Base-by-base conservation (phyloP, 352 stramenopile species). In the Globisporangium cylindrosporum region DNA sequence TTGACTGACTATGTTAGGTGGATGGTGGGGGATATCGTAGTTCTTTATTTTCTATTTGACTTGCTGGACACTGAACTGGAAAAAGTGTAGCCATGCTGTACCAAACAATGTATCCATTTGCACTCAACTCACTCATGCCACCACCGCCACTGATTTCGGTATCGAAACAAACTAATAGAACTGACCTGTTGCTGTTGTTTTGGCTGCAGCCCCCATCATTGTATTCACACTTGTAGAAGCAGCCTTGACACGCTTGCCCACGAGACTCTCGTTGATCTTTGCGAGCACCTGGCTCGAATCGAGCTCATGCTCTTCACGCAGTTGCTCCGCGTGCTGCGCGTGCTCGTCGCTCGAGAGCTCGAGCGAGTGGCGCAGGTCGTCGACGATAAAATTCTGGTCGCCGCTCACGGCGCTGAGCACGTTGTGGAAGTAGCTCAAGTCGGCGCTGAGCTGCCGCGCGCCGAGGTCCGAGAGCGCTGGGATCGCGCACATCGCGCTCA, bases 391-490 rank as follows among this genome's bases (percentile, higher is more conserved):
- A 62, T 86, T 89, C 29, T 69, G 71, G 10, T 88, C 80, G 32
- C 71, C 80, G 4, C 86, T 83, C 18, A 95, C 79, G 0, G 88
- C 88, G 57, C 76, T 90, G 49, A 94, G 68, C 14, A 94, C 85
- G 59, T 93, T 95, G 67, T 90, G 72, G 48, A 94, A 92, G 66
- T 95, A 95, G 41, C 75, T 76, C 49, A 94, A 32, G 57, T 95
- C 88, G 1, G 83, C 86, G 59, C 69, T 78, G 20, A 95, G 67
- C 58, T 95, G 86, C 58, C 77, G 70, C 1, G 75, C 74, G 2
- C 86, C 88, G 15, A 82, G 68, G n/a, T 81, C 68, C 36, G 86
- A 90, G 20, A 95, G 70, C 59, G 71, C 43, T 8, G 82, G 75
- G 67, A 95, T 93, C 48, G 76, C 77, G 36, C 75, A 79, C 4